Conservation (phyloP, 129 eudicot genomes). For the Heracleum sosnowskyi region DNA sequence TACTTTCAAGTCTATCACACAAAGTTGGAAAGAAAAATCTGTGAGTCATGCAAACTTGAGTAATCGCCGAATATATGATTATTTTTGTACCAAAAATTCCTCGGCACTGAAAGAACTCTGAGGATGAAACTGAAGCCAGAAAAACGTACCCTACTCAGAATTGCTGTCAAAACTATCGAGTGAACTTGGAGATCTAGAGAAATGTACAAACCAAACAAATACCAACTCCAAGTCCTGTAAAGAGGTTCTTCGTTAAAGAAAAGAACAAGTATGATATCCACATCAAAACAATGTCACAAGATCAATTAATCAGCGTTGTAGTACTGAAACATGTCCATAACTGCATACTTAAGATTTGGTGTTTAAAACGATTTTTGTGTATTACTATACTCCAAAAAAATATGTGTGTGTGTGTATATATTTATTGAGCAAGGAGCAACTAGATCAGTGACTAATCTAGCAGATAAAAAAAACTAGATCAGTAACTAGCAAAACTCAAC, state of each 20-base stretch:
- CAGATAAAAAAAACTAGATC: too few species aligned
- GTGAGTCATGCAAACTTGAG: not conserved
- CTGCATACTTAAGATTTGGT: not conserved
- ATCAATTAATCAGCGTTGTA: not conserved
- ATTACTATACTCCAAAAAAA: not conserved
- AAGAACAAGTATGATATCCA: not conserved
- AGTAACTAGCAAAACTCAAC: not conserved
- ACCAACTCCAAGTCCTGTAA: not conserved
- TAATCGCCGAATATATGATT: not conserved
- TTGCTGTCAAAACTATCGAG: not conserved
- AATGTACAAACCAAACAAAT: not conserved
- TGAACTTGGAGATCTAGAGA: not conserved
- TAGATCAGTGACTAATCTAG: not conserved
- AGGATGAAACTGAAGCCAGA: not conserved
- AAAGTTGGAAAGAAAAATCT: not conserved
- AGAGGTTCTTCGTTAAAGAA: not conserved
- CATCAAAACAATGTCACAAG: not conserved
- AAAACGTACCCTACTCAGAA: not conserved
- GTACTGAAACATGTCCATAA: not conserved
- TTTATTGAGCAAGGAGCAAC: not conserved
- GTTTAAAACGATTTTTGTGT: not conserved
- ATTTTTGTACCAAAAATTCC: not conserved
- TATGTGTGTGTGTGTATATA: too few species aligned
- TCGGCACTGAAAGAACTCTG: not conserved
- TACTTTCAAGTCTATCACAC: not conserved